Base-by-base conservation (phyloP, 2,329 filamentous ascomycete genomes). In the Mycocentrospora acerina region DNA sequence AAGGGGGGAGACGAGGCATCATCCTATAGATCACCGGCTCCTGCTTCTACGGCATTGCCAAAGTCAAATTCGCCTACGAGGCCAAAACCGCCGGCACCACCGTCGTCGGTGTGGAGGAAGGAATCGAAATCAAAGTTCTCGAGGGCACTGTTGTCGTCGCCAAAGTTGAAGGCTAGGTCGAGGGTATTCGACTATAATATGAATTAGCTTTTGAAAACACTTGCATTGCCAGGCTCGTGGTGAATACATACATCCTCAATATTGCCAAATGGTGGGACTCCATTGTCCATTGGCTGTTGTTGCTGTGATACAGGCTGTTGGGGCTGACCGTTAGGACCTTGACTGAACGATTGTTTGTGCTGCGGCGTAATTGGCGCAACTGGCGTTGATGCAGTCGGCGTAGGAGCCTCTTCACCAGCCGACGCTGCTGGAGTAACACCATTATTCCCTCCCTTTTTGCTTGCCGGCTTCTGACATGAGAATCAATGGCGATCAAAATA, bases 81-180 rank as follows among this genome's bases (percentile, higher is more conserved):
- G 24, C 60, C 59, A 32, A 64, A 64, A 27, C 72, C 64, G 8
- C 53, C 61, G 25, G 49, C 55, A 16, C 57, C 70, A 48, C 77
- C 77, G 26, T 71, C 71, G 27, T 67, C 69, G 18, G 76, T 79
- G 54, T 83, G 80, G 35, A 85, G 69, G 69, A 84, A 85, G 12
- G 77, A 80, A 57, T 84, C 81, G 60, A 85, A 85, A 62, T 85
- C 80, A 60, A 85, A 84, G 77, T 77, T 68, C 71, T 82, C 55
- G 71, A 81, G 72, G 75, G 87, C 76, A 81, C 89, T 73, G 78
- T 45, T 34, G 77, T 55, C 40, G 71, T 78, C 64, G 71, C 73
- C 73, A 72, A 62, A 53, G 32, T 58, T 61, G 44, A 73, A 68
- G 37, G 68, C 66, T 38, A 72, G 57, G 29, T 60, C 66, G 38